Evolutionary conservation across 257 asterid species (phyloP).

Genomic region (Verbascum thapsus): DNA sequence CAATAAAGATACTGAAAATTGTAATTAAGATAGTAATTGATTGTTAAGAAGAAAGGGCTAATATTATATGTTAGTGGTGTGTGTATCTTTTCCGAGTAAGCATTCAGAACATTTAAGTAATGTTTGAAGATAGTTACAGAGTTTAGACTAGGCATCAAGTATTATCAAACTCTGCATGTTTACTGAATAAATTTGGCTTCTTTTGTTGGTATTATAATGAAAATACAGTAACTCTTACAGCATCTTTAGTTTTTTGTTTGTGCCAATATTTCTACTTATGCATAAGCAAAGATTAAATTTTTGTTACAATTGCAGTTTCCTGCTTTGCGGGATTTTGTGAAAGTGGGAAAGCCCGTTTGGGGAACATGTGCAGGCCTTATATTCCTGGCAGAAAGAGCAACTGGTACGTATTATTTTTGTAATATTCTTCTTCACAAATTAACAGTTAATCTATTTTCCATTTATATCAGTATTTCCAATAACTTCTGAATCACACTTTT

Average conservation of each 20-base stretch:
- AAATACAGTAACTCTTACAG: neutral
- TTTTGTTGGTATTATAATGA: neutral
- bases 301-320: conserved; percentile 74
- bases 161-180: conserved; percentile 4
- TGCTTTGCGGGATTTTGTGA: conserved; percentile 86
- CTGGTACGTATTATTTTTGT: conserved; percentile 46
- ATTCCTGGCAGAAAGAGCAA: conserved; percentile 85
- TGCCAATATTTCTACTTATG: neutral
- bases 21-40: too few relatives aligned
- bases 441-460: conserved; percentile 3
- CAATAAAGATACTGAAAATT: too few relatives aligned
- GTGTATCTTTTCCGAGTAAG: neutral
- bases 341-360: conserved; percentile 95
- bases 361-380: conserved; percentile 99
- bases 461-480: neutral
- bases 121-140: neutral
- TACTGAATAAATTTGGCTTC: neutral
- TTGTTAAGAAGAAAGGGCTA: too few relatives aligned
- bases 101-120: neutral
- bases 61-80: neutral
- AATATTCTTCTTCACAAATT: neutral
- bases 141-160: too few relatives aligned
- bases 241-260: conserved; percentile 6
- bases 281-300: neutral
- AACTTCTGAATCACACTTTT: neutral